phyloP scores from a whole-genome alignment of 2,329 filamentous ascomycete genomes.

The Albifimbria verrucaria region DNA sequence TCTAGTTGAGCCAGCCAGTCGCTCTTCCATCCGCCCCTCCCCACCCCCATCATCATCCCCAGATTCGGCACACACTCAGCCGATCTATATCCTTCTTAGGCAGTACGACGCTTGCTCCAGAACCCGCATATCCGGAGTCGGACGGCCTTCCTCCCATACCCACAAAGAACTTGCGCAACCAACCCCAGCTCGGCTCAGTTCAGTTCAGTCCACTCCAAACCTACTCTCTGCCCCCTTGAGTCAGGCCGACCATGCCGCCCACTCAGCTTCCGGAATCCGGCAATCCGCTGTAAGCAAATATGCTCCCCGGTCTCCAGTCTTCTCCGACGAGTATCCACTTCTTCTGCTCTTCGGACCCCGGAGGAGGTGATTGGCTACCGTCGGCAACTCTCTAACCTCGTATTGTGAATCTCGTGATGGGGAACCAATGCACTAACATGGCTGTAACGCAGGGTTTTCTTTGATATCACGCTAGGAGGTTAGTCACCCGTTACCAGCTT shows the following conservation, averaged over 20 bases:
- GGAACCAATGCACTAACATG: no score
- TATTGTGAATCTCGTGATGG: no score
- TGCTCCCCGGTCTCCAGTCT: neutral
- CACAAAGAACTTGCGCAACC: no score
- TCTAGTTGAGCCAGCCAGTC: neutral
- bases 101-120: neutral
- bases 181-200: no score
- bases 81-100: neutral
- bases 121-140: no score
- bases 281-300: conserved; percentile 42
- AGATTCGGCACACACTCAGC: neutral
- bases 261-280: conserved; percentile 44
- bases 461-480: conserved; percentile 79
- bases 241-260: conserved; percentile 34
- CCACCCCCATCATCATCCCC: neutral
- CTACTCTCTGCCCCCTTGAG: neutral
- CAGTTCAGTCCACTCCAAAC: no score
- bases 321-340: neutral
- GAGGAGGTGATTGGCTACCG: neutral
- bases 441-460: conserved; percentile 55
- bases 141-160: no score
- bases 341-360: neutral
- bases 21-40: neutral
- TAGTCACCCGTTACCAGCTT: conserved; percentile 28
- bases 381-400: no score